Conservation (phyloP, 2,329 filamentous ascomycete genomes). For the Claviceps sp. region DNA sequence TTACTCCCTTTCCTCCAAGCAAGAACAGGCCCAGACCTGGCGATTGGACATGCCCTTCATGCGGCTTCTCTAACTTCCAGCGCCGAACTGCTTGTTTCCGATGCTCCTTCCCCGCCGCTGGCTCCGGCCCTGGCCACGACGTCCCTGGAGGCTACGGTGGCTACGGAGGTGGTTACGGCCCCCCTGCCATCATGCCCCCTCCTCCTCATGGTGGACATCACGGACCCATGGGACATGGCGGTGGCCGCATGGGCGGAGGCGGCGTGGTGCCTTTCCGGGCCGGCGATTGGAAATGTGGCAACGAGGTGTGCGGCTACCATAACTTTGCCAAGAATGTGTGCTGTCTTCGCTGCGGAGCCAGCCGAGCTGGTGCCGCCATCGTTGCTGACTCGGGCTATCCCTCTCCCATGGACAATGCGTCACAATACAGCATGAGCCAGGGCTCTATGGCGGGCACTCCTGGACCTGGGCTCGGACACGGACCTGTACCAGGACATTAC, state of each 20-base stretch:
- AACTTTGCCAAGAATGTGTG: slow-evolving; percentile 99
- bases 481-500: slow-evolving; percentile 63
- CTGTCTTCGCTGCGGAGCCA: slow-evolving; percentile 90
- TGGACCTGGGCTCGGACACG: slow-evolving; percentile 39
- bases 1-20: slow-evolving; percentile 93
- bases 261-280: slow-evolving; percentile 93
- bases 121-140: slow-evolving; percentile 56
- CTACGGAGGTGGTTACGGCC: slow-evolving; percentile 47
- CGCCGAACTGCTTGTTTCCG: slow-evolving; percentile 96
- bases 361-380: slow-evolving; percentile 83
- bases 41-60: slow-evolving; percentile 98
- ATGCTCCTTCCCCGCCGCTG: slow-evolving; percentile 95
- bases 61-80: slow-evolving; percentile 98
- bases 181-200: slow-evolving; percentile 68
- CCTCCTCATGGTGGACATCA: slow-evolving; percentile 60
- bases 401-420: slow-evolving; percentile 75
- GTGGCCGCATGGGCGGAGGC: slow-evolving; percentile 64
- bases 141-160: slow-evolving; percentile 49
- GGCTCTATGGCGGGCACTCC: slow-evolving; percentile 77
- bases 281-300: slow-evolving; percentile 97
- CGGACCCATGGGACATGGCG: slow-evolving; percentile 41
- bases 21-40: slow-evolving; percentile 96
- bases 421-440: slow-evolving; percentile 73
- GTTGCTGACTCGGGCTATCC: slow-evolving; percentile 89
- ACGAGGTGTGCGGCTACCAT: slow-evolving; percentile 94